Evolutionary conservation across 805 yeast species (phyloP).

Genomic region (Candida anglica): DNA sequence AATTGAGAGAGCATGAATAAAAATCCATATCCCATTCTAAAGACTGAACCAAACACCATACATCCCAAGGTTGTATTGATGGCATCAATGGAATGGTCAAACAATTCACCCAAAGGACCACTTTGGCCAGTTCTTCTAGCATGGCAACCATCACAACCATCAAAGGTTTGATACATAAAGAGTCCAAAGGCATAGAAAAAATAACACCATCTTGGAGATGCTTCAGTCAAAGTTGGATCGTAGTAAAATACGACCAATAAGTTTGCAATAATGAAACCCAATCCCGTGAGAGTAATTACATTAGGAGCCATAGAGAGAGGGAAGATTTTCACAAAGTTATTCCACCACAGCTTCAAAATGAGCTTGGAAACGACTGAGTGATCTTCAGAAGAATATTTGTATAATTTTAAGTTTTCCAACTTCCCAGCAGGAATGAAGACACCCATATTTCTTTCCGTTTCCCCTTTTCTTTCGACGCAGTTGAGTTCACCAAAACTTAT

Average conservation of each 20-base stretch:
- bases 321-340: slow-evolving; percentile 63
- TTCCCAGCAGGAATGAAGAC: slow-evolving; percentile 54
- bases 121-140: slow-evolving; percentile 94
- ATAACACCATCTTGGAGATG: slow-evolving; percentile 74
- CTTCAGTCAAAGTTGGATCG: slow-evolving; percentile 63
- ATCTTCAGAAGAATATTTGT: slow-evolving; percentile 75
- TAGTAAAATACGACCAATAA: slow-evolving; percentile 61
- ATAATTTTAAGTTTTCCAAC: slow-evolving; percentile 50
- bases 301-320: slow-evolving; percentile 93
- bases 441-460: slow-evolving; percentile 56
- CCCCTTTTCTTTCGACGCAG: too few species aligned
- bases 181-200: slow-evolving; percentile 74
- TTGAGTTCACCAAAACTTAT: too few species aligned
- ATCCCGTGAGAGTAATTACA: slow-evolving; percentile 77
- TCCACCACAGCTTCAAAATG: slow-evolving; percentile 81
- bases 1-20: slow-evolving; percentile 60
- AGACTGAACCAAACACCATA: slow-evolving; percentile 69
- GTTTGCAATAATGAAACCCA: slow-evolving; percentile 65
- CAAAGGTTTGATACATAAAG: slow-evolving; percentile 91
- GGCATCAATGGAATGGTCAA: slow-evolving; percentile 81
- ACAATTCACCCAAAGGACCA: slow-evolving; percentile 91
- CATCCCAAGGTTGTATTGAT: slow-evolving; percentile 78
- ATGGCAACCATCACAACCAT: slow-evolving; percentile 94
- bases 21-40: slow-evolving; percentile 71
- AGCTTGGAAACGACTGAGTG: slow-evolving; percentile 73